phyloP scores from a whole-genome alignment of 2,329 filamentous ascomycete genomes.

The Thermochaetoides dissita region DNA sequence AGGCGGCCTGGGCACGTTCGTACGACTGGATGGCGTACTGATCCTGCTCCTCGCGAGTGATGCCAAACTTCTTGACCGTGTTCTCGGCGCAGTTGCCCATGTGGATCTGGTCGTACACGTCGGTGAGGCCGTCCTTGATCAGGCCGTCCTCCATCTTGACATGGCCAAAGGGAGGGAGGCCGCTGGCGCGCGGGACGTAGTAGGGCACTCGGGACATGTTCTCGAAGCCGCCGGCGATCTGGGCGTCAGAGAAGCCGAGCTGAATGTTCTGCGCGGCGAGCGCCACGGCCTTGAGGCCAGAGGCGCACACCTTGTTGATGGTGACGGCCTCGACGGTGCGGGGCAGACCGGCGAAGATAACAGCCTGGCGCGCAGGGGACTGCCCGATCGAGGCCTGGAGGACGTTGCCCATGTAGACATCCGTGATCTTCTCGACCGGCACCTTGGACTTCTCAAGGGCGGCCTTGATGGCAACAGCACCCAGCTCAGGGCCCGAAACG shows the following conservation, averaged over 20 bases:
- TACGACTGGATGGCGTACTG: slow-evolving; percentile 82
- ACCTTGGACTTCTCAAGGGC: slow-evolving; percentile 77
- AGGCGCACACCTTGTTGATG: slow-evolving; percentile 97
- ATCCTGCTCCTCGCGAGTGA: slow-evolving; percentile 79
- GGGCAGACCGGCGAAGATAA: slow-evolving; percentile 74
- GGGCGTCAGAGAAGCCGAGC: slow-evolving; percentile 73
- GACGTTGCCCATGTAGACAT: slow-evolving; percentile 97
- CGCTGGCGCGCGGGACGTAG: slow-evolving; percentile 71
- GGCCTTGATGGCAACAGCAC: slow-evolving; percentile 80
- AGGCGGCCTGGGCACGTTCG: slow-evolving; percentile 77
- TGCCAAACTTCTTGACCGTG: slow-evolving; percentile 73
- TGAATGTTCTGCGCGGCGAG: slow-evolving; percentile 91
- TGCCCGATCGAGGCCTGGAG: slow-evolving; percentile 74
- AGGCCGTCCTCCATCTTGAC: slow-evolving; percentile 80
- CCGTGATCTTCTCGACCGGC: slow-evolving; percentile 65
- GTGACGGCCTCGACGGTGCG: slow-evolving; percentile 75
- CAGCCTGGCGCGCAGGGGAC: slow-evolving; percentile 79
- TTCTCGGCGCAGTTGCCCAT: slow-evolving; percentile 97
- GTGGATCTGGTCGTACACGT: slow-evolving; percentile 92
- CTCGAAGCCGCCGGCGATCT: slow-evolving; percentile 93
- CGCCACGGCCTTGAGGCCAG: slow-evolving; percentile 80
- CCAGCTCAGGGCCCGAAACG: slow-evolving; percentile 75
- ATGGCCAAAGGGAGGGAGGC: slow-evolving; percentile 74
- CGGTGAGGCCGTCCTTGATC: slow-evolving; percentile 87
- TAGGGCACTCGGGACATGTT: slow-evolving; percentile 93